These are phyloP conservation scores for Primulina tabacum DNA, from an alignment of 257 asterid species.

Conservation along the genomic window DNA sequence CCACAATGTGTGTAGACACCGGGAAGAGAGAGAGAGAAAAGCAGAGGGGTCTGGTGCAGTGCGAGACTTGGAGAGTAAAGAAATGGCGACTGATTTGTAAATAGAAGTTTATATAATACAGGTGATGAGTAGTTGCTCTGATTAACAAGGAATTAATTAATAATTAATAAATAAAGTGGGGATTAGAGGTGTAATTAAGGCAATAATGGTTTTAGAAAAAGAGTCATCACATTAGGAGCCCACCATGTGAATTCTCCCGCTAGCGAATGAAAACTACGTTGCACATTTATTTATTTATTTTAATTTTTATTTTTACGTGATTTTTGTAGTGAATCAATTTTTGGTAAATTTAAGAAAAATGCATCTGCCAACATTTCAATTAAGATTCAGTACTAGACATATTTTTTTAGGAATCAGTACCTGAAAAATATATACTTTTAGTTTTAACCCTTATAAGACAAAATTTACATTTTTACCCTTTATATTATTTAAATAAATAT, in stretches of 20 bases:
- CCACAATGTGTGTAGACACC: slow-evolving; percentile 9
- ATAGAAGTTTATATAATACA: not conserved
- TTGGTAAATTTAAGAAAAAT: too few species aligned
- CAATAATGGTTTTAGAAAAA: not conserved
- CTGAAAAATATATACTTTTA: too few species aligned
- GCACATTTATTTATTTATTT: too few species aligned
- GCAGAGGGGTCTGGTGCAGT: not conserved
- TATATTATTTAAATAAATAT: too few species aligned
- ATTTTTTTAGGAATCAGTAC: too few species aligned
- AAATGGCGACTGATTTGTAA: not conserved
- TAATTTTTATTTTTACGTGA: too few species aligned
- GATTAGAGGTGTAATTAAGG: slow-evolving; percentile 24
- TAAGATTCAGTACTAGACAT: too few species aligned
- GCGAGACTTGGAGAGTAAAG: not conserved
- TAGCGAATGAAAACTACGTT: not conserved
- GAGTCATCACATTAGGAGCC: not conserved
- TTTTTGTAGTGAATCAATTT: too few species aligned
- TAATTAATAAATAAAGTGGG: not conserved
- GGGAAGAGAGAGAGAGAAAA: slow-evolving; percentile 24
- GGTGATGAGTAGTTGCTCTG: not conserved
- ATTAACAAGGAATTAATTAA: not conserved
- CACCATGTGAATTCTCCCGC: not conserved
- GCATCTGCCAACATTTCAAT: too few species aligned
- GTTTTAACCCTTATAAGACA: too few species aligned
- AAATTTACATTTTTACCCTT: too few species aligned